Base-by-base conservation (phyloP, 495 filamentous ascomycete genomes). In the Staphylotrichum longicolle region DNA sequence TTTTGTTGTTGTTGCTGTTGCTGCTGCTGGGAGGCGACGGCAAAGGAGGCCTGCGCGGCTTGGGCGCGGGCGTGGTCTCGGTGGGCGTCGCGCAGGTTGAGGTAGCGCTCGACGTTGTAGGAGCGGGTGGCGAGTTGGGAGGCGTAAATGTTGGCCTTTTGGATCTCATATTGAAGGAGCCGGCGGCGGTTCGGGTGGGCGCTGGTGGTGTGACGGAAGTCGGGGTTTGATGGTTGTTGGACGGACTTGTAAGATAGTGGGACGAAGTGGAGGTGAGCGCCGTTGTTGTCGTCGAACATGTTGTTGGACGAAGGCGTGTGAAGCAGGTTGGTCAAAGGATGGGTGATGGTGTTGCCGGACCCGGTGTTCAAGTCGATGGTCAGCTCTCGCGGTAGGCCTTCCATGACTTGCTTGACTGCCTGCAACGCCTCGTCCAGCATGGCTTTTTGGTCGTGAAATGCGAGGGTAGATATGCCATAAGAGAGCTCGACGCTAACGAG, bases 61-160 rank as follows among this genome's bases (percentile, higher is more conserved):
- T 64, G 62, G 6, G 68, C 66, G 12, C 68, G 68, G 12, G 66
- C 66, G 27, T 72, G 66, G 15, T 71, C 62, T 30, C 73, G 70
- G 63, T 81, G 81, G 6, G 80, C 80, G 44, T 88, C 84, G 51
- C 82, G 83, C 0, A 89, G 75, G 65, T 79, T 84, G 72, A 86
- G 88, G 67, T 91, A 94, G 65, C 89, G 90, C 63, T 95, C 89
- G 2, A 93, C 87, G n/a, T 91, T 80, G 66, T 87, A 91, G 0
- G 87, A 90, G 27, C 91, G 82, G 2, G 89, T 91, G 4, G 82
- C 83, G 2, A 96, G 76, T 65, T 90, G 86, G 48, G 84, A 89
- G 7, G 84, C 83, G 62, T 91, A 88, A 32, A 96, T 88, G 64
- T 92, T 93, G 27, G 85, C 85, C 66, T 91, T 92, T 68, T 95